phyloP scores from a whole-genome alignment of 1,139 yeast species.

The Hyphopichia wangnamkhiaoensis region DNA sequence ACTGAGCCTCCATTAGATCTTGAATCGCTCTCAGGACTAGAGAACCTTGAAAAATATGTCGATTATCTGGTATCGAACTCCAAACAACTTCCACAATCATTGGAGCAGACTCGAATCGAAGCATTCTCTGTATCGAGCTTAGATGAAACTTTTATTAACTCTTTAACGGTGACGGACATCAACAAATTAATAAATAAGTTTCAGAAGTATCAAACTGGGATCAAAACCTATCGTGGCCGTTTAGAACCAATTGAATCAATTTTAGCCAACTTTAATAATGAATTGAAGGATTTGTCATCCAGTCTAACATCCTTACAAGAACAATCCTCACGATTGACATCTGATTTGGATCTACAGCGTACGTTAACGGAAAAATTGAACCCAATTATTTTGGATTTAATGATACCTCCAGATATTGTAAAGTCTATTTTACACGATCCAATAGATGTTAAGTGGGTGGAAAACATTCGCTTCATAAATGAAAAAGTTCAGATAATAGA shows the following conservation, averaged over 20 bases:
- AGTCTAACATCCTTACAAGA: conserved; percentile 60
- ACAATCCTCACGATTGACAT: conserved; percentile 40
- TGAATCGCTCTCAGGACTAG: conserved; percentile 4
- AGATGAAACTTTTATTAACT: conserved; percentile 1
- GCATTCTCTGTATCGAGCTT: background rate
- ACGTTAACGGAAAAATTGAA: conserved; percentile 58
- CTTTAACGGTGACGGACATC: conserved; percentile 12
- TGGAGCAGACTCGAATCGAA: conserved; percentile 17
- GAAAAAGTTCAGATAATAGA: conserved; percentile 57
- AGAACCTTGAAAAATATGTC: conserved; percentile 8
- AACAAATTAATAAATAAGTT: conserved; percentile 24
- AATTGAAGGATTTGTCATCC: conserved; percentile 58
- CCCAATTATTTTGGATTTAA: conserved; percentile 71
- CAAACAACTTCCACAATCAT: conserved; percentile 6
- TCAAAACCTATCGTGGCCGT: conserved; percentile 39
- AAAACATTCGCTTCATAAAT: conserved; percentile 54
- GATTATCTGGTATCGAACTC: background rate
- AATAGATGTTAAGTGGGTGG: conserved; percentile 56
- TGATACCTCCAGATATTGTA: conserved; percentile 71
- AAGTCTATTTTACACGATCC: conserved; percentile 50
- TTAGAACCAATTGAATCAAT: conserved; percentile 40
- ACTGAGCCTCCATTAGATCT: conserved; percentile 1
- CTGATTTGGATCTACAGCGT: conserved; percentile 51
- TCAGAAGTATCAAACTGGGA: conserved; percentile 32
- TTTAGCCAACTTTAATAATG: conserved; percentile 53